Evolutionary conservation across 352 stramenopile species (phyloP).

Genomic region (Globisporangium apiculatum): DNA sequence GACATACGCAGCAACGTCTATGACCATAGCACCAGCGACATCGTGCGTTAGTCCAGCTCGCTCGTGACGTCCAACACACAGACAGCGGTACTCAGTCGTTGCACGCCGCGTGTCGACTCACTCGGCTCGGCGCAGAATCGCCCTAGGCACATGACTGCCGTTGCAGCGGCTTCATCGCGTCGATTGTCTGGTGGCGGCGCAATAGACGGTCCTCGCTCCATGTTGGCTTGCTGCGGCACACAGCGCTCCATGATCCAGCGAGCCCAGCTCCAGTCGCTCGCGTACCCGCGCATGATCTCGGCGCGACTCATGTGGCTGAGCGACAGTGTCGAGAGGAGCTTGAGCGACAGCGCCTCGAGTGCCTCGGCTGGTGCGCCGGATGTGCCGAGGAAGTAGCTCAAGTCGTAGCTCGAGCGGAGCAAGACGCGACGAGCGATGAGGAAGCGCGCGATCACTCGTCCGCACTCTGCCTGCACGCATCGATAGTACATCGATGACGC

Average conservation of each 20-base stretch:
- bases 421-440: conserved; percentile 8
- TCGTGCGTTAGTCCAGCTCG: too few species aligned
- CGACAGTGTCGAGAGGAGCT: conserved; percentile 4
- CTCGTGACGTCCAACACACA: background rate
- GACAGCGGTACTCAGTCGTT: background rate
- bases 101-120: background rate
- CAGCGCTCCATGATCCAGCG: conserved; percentile 11
- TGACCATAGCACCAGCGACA: background rate
- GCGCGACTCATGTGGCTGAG: conserved; percentile 6
- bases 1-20: conserved; percentile 10
- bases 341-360: conserved; percentile 3
- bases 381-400: conserved; percentile 10
- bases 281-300: conserved; percentile 7
- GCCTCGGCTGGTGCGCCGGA: background rate
- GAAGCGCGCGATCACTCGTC: conserved; percentile 12
- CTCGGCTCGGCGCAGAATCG: conserved; percentile 12
- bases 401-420: conserved; percentile 11
- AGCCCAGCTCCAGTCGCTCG: conserved; percentile 6
- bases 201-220: background rate
- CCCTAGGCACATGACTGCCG: conserved; percentile 8
- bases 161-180: background rate
- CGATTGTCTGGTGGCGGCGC: too few species aligned
- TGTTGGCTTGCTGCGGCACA: background rate
- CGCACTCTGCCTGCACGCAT: conserved; percentile 4
- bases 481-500: background rate